Base-by-base conservation (phyloP, 345 rosid species). In the Eucalyptus grandis region DNA sequence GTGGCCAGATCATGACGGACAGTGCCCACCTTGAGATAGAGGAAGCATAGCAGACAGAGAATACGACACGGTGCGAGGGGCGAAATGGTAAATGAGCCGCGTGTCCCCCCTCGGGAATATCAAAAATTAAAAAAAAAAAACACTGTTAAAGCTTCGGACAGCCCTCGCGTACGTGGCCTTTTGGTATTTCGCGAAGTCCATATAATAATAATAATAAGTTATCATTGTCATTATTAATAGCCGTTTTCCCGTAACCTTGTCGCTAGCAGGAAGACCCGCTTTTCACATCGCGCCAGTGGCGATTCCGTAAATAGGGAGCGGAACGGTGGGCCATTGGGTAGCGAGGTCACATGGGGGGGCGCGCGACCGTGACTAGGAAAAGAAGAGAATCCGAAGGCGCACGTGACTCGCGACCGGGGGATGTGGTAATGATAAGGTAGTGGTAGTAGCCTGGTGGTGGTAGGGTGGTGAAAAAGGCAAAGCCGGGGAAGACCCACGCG, bases 1-100 rank as follows among this genome's bases (percentile, higher is more conserved):
- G 90, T 90, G 93, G 91, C 56, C 93, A 90, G 93, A 49, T 90
- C 92, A 91, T 91, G 6, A 34, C 9, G 86, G 87, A 53, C 49
- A 85, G 37, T 77, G 44, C 58, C 16, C 77, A 49, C 43, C 53
- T 81, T 4, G 7, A 58, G 49, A 86, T 13, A 3, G 14, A 27
- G 6, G 50, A 9, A 43, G 47, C 4, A 43, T 43, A 27, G 50
- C 49, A 15, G 86, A 82, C 50, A 27, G 17, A 43, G 86, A 8
- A 82, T 27, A 27, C 40, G 87, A 86, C 58, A 49, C 56, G 87
- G 50, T 19, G 40, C 7, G 5, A 86, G 87, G 87, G 58, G 40
- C 11, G 22, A 31, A 86, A 50, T 7, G 87, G 87, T 47, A 49
- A 50, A 49, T 14, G 1, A 3, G 34, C 40, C 40, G 34, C n/a